Evolutionary conservation across 352 stramenopile species (phyloP).

Genomic region (Pythium diclinum): DNA sequence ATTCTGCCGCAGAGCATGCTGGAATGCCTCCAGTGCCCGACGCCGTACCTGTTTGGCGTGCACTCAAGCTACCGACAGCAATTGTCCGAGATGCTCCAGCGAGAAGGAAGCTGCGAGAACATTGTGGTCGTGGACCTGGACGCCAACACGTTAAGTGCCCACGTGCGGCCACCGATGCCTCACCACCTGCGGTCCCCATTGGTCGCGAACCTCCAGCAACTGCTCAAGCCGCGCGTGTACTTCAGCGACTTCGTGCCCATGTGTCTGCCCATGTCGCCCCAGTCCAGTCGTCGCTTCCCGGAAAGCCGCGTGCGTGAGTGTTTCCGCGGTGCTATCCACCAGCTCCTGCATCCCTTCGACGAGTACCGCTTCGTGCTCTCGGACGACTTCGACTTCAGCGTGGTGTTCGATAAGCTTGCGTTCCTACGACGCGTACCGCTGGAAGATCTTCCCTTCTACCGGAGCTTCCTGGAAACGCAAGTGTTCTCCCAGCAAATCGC

Average conservation of each 20-base stretch:
- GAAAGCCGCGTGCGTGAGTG: conserved; percentile 56
- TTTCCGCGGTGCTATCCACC: conserved; percentile 48
- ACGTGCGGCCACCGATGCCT: conserved; percentile 42
- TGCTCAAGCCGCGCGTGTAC: conserved; percentile 71
- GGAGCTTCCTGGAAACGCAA: conserved; percentile 81
- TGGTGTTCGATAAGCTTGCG: conserved; percentile 78
- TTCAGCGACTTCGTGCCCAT: conserved; percentile 79
- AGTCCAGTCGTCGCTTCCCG: conserved; percentile 40
- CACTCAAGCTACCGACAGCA: conserved; percentile 68
- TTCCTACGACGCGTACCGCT: conserved; percentile 56
- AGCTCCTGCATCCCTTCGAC: conserved; percentile 57
- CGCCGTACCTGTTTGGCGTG: conserved; percentile 83
- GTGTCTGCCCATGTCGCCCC: conserved; percentile 33
- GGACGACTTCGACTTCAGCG: conserved; percentile 84
- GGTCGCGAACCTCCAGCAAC: conserved; percentile 45
- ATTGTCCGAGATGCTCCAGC: conserved; percentile 66
- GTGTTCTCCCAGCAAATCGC: conserved; percentile 85
- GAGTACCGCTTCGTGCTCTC: conserved; percentile 84
- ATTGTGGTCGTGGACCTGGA: conserved; percentile 78
- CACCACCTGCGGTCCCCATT: conserved; percentile 43
- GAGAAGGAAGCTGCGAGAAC: conserved; percentile 67
- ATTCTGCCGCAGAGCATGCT: conserved; percentile 81
- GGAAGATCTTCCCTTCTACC: conserved; percentile 67
- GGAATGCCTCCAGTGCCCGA: conserved; percentile 81
- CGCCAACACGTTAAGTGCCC: conserved; percentile 48